Evolutionary conservation across 257 asterid genomes (phyloP).

Genomic region (Coffea canephora): DNA sequence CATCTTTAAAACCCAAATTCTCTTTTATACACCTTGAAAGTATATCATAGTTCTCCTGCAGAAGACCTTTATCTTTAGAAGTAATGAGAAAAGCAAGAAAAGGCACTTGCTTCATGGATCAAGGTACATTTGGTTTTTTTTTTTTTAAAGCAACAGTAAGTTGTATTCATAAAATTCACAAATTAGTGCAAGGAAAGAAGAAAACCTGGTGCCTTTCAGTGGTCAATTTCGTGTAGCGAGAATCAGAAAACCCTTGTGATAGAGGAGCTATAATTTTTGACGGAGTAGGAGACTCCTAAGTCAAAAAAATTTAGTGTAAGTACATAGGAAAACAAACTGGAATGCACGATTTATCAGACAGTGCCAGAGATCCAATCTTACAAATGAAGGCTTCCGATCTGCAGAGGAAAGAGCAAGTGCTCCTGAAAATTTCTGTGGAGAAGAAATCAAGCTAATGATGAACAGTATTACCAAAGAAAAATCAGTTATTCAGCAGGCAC

Average conservation of each 20-base stretch:
- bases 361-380: conserved; percentile 35
- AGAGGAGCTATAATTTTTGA: conserved; percentile 66
- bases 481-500: neutral
- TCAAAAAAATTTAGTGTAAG: conserved; percentile 20
- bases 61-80: conserved; percentile 16
- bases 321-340: conserved; percentile 19
- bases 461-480: conserved; percentile 3
- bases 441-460: conserved; percentile 14
- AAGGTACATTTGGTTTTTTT: neutral
- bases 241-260: conserved; percentile 79
- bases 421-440: conserved; percentile 67
- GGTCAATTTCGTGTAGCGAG: conserved; percentile 72
- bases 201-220: conserved; percentile 80
- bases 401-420: conserved; percentile 64
- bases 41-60: conserved; percentile 74
- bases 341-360: conserved; percentile 3
- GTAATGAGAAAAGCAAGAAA: neutral
- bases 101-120: neutral
- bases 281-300: conserved; percentile 96
- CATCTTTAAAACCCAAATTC: conserved; percentile 85
- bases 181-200: conserved; percentile 9
- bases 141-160: neutral
- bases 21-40: conserved; percentile 87
- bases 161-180: neutral
- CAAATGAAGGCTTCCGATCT: conserved; percentile 68